These are phyloP conservation scores for Tetrapisispora phaffii DNA, from an alignment of 805 yeast species.

Conservation along the genomic window DNA sequence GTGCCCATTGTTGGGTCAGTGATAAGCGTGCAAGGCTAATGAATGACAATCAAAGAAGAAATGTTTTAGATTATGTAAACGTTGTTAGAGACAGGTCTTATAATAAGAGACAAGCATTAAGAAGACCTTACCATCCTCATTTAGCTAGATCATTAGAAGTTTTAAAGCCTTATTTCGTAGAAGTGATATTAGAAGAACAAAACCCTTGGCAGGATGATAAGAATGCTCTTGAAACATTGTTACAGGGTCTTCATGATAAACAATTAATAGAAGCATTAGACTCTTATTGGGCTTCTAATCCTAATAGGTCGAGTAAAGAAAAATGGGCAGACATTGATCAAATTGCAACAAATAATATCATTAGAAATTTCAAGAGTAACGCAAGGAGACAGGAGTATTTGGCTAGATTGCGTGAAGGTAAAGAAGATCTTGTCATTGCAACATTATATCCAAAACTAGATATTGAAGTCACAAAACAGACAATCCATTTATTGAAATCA, in stretches of 20 bases:
- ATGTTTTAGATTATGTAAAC: constrained; percentile 77
- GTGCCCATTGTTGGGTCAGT: constrained; percentile 97
- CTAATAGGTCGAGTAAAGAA: constrained; percentile 42
- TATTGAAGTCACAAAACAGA: constrained; percentile 81
- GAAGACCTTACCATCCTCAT: constrained; percentile 87
- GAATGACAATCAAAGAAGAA: constrained; percentile 63
- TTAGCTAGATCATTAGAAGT: constrained; percentile 63
- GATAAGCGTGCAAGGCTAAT: constrained; percentile 70
- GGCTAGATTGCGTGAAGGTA: constrained; percentile 52
- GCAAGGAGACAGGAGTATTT: constrained; percentile 22
- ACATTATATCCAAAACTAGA: constrained; percentile 87
- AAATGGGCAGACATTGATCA: constrained; percentile 75
- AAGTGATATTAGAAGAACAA: constrained; percentile 65
- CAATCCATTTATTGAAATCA: constrained; percentile 85
- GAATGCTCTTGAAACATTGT: constrained; percentile 46
- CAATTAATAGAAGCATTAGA: constrained; percentile 42
- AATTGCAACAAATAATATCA: constrained; percentile 32
- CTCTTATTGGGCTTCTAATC: constrained; percentile 48
- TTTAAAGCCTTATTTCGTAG: constrained; percentile 52
- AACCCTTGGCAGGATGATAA: constrained; percentile 69
- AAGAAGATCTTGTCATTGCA: constrained; percentile 70
- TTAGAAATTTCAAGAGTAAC: not conserved
- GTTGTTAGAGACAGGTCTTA: constrained; percentile 48
- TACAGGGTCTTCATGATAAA: constrained; percentile 55
- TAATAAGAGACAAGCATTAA: constrained; percentile 41